Evolutionary conservation across 2,329 filamentous ascomycete genomes (phyloP).

Genomic region (Neonectria hederae): DNA sequence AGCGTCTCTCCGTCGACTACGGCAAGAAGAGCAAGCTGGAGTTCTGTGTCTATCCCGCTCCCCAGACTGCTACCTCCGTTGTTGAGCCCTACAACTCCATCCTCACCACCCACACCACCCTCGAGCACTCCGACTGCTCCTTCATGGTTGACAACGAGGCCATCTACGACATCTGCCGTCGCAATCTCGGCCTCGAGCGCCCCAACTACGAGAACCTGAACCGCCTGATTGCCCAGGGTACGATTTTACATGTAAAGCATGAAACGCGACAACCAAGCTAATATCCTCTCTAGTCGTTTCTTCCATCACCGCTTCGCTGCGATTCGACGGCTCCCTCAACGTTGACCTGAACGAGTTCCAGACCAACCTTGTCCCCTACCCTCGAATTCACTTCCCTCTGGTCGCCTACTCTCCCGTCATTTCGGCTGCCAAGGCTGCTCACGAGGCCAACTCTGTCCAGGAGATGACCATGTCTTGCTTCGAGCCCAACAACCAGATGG

Average conservation of each 20-base stretch:
- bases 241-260: constrained; percentile 19
- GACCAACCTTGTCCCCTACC: constrained; percentile 99
- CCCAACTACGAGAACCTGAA: constrained; percentile 99
- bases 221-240: constrained; percentile 96
- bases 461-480: constrained; percentile 99
- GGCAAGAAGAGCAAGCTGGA: constrained; percentile 99
- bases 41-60: constrained; percentile 98
- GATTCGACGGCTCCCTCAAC: constrained; percentile 98
- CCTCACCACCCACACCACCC: constrained; percentile 97
- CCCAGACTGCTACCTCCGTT: constrained; percentile 95
- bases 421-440: constrained; percentile 92
- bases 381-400: constrained; percentile 98
- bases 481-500: constrained; percentile 99
- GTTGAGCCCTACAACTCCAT: constrained; percentile 99
- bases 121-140: constrained; percentile 99
- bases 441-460: constrained; percentile 97
- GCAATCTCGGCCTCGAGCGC: constrained; percentile 95
- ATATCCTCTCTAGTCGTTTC: constrained; percentile 77
- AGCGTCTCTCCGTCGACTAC: constrained; percentile 98
- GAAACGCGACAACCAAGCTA: constrained; percentile 23
- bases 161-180: constrained; percentile 99
- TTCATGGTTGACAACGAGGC: constrained; percentile 99
- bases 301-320: constrained; percentile 97
- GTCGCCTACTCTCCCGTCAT: constrained; percentile 96
- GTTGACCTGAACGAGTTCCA: constrained; percentile 99